Conservation (phyloP, 1,284 basidiomycete genomes). For the Ceratobasidium sp. region DNA sequence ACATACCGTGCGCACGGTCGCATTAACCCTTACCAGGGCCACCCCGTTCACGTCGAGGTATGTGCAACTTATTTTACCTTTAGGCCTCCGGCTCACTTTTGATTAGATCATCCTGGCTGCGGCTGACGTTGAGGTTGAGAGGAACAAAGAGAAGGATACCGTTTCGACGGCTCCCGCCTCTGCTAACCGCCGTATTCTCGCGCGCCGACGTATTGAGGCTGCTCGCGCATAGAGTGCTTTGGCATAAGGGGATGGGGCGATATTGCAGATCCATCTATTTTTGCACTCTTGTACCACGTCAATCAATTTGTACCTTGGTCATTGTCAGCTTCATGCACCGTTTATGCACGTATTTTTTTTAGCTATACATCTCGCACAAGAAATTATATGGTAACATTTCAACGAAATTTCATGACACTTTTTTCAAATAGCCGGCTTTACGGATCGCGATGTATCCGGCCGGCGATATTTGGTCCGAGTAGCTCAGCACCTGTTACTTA, state of each 20-base stretch:
- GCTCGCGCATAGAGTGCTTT: conserved; percentile 60
- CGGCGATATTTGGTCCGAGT: background rate
- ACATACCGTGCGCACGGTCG: conserved; percentile 99
- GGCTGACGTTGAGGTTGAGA: conserved; percentile 85
- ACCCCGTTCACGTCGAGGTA: conserved; percentile 93
- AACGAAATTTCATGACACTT: no score
- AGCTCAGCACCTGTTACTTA: background rate
- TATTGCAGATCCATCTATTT: conserved; percentile 15
- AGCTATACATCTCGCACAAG: background rate
- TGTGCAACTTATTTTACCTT: background rate
- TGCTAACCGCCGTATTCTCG: conserved; percentile 82
- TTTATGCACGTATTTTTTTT: conserved; percentile 40
- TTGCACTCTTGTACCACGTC: conserved; percentile 28
- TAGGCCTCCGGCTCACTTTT: background rate
- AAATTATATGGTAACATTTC: background rate
- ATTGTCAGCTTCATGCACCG: conserved; percentile 39
- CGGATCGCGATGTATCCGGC: background rate
- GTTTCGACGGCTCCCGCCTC: conserved; percentile 65
- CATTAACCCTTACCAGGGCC: conserved; percentile 91
- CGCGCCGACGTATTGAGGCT: conserved; percentile 83
- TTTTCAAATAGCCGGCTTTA: background rate
- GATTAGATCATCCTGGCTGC: conserved; percentile 80
- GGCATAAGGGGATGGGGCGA: conserved; percentile 16
- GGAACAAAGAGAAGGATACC: conserved; percentile 83
- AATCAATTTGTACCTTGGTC: conserved; percentile 25